Percentiles rank a stretch among this genome's conserved stretches.
Conservation (phyloP, 192 early-diverging fungal species). For the Funneliformis mosseae region DNA sequence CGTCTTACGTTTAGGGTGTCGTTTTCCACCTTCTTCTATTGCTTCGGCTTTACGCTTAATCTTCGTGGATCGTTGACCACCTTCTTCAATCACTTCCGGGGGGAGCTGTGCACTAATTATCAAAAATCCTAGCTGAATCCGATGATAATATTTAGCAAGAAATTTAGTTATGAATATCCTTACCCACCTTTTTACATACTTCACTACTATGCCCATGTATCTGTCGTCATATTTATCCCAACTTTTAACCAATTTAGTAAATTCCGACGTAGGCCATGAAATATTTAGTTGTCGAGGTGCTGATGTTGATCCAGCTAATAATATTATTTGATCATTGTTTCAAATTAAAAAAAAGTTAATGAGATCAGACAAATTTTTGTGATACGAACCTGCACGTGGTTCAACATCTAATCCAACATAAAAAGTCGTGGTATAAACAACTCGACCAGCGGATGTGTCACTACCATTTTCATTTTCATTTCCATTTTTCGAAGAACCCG, state of each 20-base stretch:
- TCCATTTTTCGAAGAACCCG: conserved; percentile 3
- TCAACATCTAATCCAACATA: conserved; percentile 85
- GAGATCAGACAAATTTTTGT: neutral
- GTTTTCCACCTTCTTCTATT: neutral
- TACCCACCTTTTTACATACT: conserved; percentile 60
- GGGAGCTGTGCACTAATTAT: neutral
- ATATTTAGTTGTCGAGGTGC: conserved; percentile 75
- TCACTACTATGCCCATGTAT: conserved; percentile 69
- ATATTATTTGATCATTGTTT: neutral
- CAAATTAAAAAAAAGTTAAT: conserved; percentile 5
- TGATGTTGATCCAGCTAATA: conserved; percentile 40
- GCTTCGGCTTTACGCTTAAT: neutral
- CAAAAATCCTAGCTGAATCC: neutral
- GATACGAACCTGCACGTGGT: conserved; percentile 51
- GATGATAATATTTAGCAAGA: neutral
- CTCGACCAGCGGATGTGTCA: conserved; percentile 30
- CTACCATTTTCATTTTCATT: conserved; percentile 42
- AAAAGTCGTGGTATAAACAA: conserved; percentile 78
- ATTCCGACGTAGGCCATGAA: conserved; percentile 80
- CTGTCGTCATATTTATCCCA: conserved; percentile 78
- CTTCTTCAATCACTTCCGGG: neutral
- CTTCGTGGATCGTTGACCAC: neutral
- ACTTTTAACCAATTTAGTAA: conserved; percentile 75
- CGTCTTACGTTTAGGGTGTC: neutral
- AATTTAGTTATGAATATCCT: neutral